Percentiles rank a stretch among this genome's conserved stretches.
These are phyloP conservation scores for Avena eriantha DNA, from an alignment of 176 grass and related monocot genomes.

Conservation along the genomic window DNA sequence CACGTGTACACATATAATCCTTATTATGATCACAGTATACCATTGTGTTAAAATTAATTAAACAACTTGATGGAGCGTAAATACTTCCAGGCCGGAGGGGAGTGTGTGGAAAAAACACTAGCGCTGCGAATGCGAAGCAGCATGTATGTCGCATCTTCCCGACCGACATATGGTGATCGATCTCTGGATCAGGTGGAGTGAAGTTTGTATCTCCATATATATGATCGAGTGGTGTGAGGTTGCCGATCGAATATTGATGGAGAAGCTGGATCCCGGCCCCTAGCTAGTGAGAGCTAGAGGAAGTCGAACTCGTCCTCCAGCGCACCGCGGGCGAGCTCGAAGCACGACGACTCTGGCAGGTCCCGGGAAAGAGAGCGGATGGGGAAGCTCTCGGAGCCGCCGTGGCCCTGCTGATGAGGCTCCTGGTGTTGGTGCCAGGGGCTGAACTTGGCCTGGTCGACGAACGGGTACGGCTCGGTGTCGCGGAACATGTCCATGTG, in stretches of 20 bases:
- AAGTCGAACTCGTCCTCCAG: conserved; percentile 77
- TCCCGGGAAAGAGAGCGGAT: conserved; percentile 56
- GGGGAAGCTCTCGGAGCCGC: conserved; percentile 21
- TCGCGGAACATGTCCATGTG: conserved; percentile 59
- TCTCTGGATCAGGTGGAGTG: conserved; percentile 41
- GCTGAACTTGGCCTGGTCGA: conserved; percentile 62
- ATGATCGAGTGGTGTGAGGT: background rate
- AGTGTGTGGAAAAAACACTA: background rate
- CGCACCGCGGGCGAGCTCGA: conserved; percentile 52
- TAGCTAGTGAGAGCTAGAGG: conserved; percentile 23
- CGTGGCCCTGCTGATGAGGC: background rate
- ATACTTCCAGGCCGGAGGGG: background rate
- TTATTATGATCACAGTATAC: conserved; percentile 55
- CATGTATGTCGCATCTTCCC: conserved; percentile 22
- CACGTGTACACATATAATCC: background rate
- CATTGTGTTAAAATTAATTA: conserved; percentile 35
- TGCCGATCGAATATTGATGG: background rate
- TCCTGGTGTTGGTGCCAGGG: conserved; percentile 51
- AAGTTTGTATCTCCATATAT: background rate
- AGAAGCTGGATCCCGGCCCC: background rate
- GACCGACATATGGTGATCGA: conserved; percentile 3
- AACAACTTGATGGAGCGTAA: conserved; percentile 28
- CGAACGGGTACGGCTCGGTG: conserved; percentile 56
- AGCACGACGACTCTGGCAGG: conserved; percentile 53
- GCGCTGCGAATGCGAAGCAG: background rate